Evolutionary conservation across 768 basidiomycete genomes (phyloP), one percentile per base, ranked within the genome.

Genomic region (Cystofilobasidium capitatum): DNA sequence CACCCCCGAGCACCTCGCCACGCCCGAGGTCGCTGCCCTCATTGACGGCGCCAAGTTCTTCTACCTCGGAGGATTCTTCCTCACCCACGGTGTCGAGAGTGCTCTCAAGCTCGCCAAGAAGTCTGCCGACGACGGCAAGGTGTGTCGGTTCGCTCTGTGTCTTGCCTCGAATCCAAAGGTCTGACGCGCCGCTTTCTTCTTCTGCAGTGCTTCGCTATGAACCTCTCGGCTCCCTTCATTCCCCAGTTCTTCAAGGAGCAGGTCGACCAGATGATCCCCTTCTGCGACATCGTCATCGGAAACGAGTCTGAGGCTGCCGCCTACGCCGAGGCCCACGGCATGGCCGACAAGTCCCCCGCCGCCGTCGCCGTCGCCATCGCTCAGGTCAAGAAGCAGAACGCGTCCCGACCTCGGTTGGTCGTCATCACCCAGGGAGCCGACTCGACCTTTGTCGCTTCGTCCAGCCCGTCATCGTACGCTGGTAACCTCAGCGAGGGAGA

Each of bases 201-300:
- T 14, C 33, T 47, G 24, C 72, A 92, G 91, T 86, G 86, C 69
- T 93, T 97, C 77, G 84, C 83, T 14, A 78, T 97, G 73, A 99
- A 99, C 81, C 83, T 99, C 73, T 94, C 91, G 12, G 96, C 96
- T 3, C 96, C 96, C 22, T 99, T 98, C 82, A 93, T 99, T 78
- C 81, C 89, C 63, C 87, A 91, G 78, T 94, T 96, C 83, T 97
- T 97, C 81, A 82, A 82, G 67, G 78, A 80, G 3, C 88, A 93
- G 75, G 81, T 99, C 22, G 82, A 90, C 71, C 80, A 88, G 75
- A 79, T 98, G 73, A 78, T 99, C 51, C 86, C 87, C 31, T 86
- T 88, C 80, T 83, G 83, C 69, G 96, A 99, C 78, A 81, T 94
- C 77, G 72, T 98, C 77, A 90, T 99, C 77, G 89, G 89, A n/a